Percentiles rank a stretch among this genome's conserved stretches.
Conservation (phyloP, 1,284 basidiomycete genomes). For the Moesziomyces antarcticus region DNA sequence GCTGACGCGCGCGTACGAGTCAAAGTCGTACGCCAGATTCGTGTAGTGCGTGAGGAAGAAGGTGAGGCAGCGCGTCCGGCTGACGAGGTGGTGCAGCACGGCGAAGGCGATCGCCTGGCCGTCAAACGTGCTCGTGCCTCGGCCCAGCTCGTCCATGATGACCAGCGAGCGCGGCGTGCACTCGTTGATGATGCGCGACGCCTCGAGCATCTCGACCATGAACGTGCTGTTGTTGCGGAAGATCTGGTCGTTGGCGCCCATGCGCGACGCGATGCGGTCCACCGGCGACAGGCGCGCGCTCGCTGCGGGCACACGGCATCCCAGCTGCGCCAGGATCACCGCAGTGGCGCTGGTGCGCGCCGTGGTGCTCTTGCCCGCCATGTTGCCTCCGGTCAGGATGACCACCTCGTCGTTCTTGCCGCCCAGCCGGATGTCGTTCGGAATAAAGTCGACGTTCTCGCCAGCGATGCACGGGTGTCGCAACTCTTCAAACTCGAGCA, state of each 20-base stretch:
- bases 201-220: slow-evolving; percentile 68
- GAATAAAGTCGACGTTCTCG: slow-evolving; percentile 80
- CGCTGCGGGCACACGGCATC: slow-evolving; percentile 93
- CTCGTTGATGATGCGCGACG: slow-evolving; percentile 64
- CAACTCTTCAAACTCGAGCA: slow-evolving; percentile 81
- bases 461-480: slow-evolving; percentile 78
- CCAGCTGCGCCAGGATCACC: slow-evolving; percentile 95
- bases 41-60: slow-evolving; percentile 68
- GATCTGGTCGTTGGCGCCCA: slow-evolving; percentile 79
- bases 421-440: slow-evolving; percentile 91
- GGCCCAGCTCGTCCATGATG: slow-evolving; percentile 67
- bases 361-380: slow-evolving; percentile 72
- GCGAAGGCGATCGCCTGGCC: slow-evolving; percentile 67
- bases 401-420: slow-evolving; percentile 81
- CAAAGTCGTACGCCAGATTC: slow-evolving; percentile 60
- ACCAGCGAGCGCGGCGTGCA: slow-evolving; percentile 67
- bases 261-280: slow-evolving; percentile 93
- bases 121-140: slow-evolving; percentile 68
- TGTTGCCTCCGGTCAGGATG: slow-evolving; percentile 93
- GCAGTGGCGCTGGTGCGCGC: slow-evolving; percentile 97
- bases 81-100: slow-evolving; percentile 64
- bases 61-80: slow-evolving; percentile 63
- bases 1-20: slow-evolving; percentile 61
- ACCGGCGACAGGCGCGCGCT: slow-evolving; percentile 86
- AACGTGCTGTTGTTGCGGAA: slow-evolving; percentile 67